A percentile compares a stretch with the other conserved stretches of the same genome.
Conservation (phyloP, 78 protist genomes). For the Cavenderia fasciculata region DNA sequence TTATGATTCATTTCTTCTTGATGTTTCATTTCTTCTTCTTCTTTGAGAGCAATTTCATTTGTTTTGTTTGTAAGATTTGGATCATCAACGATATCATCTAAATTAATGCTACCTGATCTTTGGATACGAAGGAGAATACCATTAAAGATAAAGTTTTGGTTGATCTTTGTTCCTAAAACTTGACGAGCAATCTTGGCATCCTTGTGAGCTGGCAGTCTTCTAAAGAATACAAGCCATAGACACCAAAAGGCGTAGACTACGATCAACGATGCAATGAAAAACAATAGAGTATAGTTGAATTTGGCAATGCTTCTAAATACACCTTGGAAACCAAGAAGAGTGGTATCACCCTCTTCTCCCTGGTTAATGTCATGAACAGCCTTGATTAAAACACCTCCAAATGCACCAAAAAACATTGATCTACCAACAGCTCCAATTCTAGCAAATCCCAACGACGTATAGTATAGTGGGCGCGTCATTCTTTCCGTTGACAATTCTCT, state of each 20-base stretch:
- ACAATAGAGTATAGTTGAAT: conserved; percentile 14
- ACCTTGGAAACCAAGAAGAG: conserved; percentile 58
- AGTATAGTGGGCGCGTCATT: conserved; percentile 38
- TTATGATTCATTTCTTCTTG: no score
- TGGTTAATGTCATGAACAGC: conserved; percentile 25
- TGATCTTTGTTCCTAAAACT: not conserved
- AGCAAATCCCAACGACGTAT: conserved; percentile 45
- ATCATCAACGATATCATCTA: no score
- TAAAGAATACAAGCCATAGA: conserved; percentile 44
- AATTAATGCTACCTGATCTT: no score
- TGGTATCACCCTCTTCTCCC: conserved; percentile 24
- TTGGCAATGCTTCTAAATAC: conserved; percentile 51
- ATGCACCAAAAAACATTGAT: conserved; percentile 65
- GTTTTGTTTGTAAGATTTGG: no score
- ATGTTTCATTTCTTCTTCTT: no score
- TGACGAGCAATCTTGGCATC: conserved; percentile 18
- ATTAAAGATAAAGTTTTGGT: not conserved
- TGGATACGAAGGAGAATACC: conserved; percentile 29
- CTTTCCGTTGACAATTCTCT: conserved; percentile 61
- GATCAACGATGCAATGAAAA: conserved; percentile 42
- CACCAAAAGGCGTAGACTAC: conserved; percentile 58
- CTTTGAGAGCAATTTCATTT: no score
- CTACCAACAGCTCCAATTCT: conserved; percentile 72
- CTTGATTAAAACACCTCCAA: conserved; percentile 44
- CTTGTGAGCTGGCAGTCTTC: conserved; percentile 61